phyloP scores from a whole-genome alignment of 73 alveolate species.

The Uronychia binucleata region DNA sequence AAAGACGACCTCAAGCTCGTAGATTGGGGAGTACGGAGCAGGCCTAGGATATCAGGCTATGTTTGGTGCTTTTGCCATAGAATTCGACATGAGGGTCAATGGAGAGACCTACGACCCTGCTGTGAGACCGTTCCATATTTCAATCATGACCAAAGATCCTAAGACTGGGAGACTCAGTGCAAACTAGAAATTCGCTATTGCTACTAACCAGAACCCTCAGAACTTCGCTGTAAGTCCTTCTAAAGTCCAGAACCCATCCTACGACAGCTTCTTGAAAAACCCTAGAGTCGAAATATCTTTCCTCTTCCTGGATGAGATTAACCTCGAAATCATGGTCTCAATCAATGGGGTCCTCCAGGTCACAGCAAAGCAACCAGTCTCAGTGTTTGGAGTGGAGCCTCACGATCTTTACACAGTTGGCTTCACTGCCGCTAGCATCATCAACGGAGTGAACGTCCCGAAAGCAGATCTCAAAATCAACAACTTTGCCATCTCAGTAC shows the following conservation, averaged over 20 bases:
- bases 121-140: not conserved
- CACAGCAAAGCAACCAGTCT: not conserved
- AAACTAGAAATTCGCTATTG: not conserved
- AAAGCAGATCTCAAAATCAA: not conserved
- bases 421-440: not conserved
- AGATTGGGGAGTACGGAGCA: not conserved
- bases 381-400: not conserved
- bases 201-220: not conserved
- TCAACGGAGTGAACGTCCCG: not conserved
- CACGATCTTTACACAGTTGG: not conserved
- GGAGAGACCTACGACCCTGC: not conserved
- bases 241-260: not conserved
- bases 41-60: conserved; percentile 4
- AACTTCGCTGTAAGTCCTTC: conserved; percentile 8
- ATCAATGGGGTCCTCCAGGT: not conserved
- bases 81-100: not conserved
- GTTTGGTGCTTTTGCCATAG: not conserved
- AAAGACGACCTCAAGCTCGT: not conserved
- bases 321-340: not conserved
- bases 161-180: not conserved
- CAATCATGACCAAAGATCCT: not conserved
- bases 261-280: not conserved
- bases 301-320: not conserved
- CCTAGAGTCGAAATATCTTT: not conserved
- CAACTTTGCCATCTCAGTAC: not conserved